phyloP scores from a whole-genome alignment of 2,329 filamentous ascomycete genomes.

The Paracorniculantispora psalliotae region DNA sequence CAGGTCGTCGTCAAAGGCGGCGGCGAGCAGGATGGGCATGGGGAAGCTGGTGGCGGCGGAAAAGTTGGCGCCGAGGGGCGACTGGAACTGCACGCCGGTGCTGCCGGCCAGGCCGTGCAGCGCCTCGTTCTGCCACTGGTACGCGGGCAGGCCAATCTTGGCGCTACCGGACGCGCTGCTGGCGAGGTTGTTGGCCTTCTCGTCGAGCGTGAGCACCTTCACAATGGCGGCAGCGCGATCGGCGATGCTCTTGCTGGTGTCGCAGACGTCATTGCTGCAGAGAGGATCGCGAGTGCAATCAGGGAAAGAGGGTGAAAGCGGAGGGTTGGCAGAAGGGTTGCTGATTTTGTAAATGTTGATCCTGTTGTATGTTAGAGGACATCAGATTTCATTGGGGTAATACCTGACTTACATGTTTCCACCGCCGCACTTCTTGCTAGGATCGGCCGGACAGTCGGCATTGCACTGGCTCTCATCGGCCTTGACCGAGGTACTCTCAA shows the following conservation, averaged over 20 bases:
- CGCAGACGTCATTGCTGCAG: constrained; percentile 38
- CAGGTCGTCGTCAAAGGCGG: constrained; percentile 59
- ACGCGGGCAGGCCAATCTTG: constrained; percentile 51
- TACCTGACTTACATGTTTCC: constrained; percentile 13
- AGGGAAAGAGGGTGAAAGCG: constrained; percentile 17
- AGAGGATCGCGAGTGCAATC: constrained; percentile 25
- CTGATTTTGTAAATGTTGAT: constrained; percentile 16
- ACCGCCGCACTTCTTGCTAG: constrained; percentile 14
- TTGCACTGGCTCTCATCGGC: constrained; percentile 15
- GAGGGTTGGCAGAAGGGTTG: constrained; percentile 14
- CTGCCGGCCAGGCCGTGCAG: constrained; percentile 56
- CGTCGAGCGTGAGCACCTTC: constrained; percentile 26
- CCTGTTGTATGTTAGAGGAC: constrained; percentile 1
- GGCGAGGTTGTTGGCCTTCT: constrained; percentile 28
- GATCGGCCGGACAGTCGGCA: constrained; percentile 9
- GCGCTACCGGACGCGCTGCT: constrained; percentile 36
- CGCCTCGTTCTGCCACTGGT: constrained; percentile 59
- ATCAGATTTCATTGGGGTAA: background rate
- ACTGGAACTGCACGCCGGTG: constrained; percentile 39
- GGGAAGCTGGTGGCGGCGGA: constrained; percentile 61
- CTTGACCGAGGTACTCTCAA: constrained; percentile 15
- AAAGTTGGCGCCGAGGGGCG: constrained; percentile 36
- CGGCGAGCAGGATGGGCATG: constrained; percentile 56
- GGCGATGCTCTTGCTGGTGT: constrained; percentile 26
- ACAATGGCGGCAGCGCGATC: constrained; percentile 20